Base-by-base conservation (phyloP, 768 basidiomycete genomes). In the Cystofilobasidium ferigula region DNA sequence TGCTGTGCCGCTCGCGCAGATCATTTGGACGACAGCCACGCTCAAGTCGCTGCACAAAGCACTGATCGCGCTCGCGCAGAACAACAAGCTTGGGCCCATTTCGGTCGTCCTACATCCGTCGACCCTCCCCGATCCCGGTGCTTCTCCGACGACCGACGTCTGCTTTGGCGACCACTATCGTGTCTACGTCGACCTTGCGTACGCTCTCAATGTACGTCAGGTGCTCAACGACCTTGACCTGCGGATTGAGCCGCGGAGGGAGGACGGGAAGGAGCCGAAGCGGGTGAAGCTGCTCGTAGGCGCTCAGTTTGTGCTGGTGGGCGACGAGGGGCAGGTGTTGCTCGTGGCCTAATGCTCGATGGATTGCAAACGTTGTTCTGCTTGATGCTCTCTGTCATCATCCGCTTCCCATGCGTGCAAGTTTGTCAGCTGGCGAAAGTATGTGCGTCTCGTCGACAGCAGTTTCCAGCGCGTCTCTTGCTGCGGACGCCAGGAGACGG, bases 121-220 rank as follows among this genome's bases (percentile, higher is more conserved):
- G 48, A 62, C 62, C 18, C 38, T 45, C n/a, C 40, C 61, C 26
- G n/a, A 32, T n/a, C 47, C 36, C 34, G n/a, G 35, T 1, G 18
- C 30, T 32, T n/a, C 62, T 16, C 24, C 43, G 7, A 47, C 8
- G 24, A 34, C n/a, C 16, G 8, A 2, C n/a, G 35, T 38, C 16
- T 20, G 35, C 36, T 24, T 54, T 34, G 47, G 62, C 7, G 62
- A 62, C 38, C 62, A 62, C 48, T 48, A 36, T n/a, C 47, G 62
- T 14, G 54, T 62, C 48, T 62, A 62, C 35, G 35, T 62, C 62
- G 62, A 62, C 48, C 48, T 62, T 14, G 53, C 62, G 10, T 62
- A 62, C 34, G 62, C 62, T 36, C 32, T 53, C n/a, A 24, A 35
- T 28, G 62, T 62, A 5, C 47, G 62, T 16, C 24, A 51, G 3